These are phyloP conservation scores for Cucurbita moschata DNA, from an alignment of 306 rosid genomes.

Conservation along the genomic window DNA sequence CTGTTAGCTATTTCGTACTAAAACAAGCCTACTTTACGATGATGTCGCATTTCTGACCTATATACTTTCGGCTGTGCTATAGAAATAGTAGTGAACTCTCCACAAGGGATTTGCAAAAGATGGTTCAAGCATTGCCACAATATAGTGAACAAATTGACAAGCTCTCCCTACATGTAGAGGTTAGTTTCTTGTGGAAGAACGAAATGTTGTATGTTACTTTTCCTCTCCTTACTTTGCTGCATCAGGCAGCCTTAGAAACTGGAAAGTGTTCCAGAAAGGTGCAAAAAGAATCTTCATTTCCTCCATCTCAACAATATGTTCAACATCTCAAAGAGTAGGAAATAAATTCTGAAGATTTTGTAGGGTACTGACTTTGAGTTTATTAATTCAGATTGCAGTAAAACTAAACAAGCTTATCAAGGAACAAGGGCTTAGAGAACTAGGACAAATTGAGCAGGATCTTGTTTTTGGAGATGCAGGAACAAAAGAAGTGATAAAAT, in stretches of 20 bases:
- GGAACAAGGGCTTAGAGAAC: slow-evolving; percentile 65
- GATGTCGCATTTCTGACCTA: slow-evolving; percentile 7
- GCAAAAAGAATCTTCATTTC: neutral
- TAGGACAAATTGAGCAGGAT: slow-evolving; percentile 85
- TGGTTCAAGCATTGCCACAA: slow-evolving; percentile 98
- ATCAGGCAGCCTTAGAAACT: neutral
- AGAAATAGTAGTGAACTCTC: slow-evolving; percentile 70
- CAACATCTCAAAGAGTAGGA: neutral
- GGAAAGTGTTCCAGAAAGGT: neutral
- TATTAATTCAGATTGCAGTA: slow-evolving; percentile 60
- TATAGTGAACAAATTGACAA: slow-evolving; percentile 93
- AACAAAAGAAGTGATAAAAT: slow-evolving; percentile 76
- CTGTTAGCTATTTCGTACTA: neutral
- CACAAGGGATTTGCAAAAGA: slow-evolving; percentile 81
- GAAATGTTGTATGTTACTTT: neutral
- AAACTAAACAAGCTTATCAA: slow-evolving; percentile 57
- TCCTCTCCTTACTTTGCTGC: neutral
- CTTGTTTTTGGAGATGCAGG: slow-evolving; percentile 96
- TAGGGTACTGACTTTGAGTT: slow-evolving; percentile 5
- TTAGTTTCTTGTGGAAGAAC: slow-evolving; percentile 21
- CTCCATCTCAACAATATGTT: neutral
- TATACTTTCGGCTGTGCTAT: slow-evolving; percentile 11
- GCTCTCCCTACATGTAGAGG: slow-evolving; percentile 96
- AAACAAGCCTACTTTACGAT: neutral
- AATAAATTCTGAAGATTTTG: neutral